Evolutionary conservation across 139 green algal species (phyloP), one percentile per base, ranked within the genome.

Genomic region (Picochlorum sp.): DNA sequence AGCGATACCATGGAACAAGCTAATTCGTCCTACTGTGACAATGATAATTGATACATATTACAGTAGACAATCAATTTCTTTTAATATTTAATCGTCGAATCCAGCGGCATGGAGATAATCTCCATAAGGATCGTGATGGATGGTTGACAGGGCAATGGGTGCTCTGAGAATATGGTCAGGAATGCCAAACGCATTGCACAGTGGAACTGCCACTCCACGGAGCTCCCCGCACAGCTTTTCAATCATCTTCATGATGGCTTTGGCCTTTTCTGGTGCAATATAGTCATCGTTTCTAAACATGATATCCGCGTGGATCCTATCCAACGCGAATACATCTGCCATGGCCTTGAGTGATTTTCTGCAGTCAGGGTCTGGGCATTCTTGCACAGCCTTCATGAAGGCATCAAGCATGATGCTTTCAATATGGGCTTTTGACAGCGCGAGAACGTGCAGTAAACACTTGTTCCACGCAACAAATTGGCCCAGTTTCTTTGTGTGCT

Each of bases 131-230:
- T 84, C 72, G 23, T 65, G 57, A 34, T n/a, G 16, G 14, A 23
- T 24, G 4, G 60, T 66, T 2, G 65, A 66, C 8, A 84, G 71
- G 10, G 82, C 87, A 50, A 94, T 94, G 55, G 87, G 87, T 4
- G 87, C 86, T 3, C 87, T 71, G 65, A 94, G 70, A n/a, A 94
- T 86, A 75, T 84, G 72, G 74, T 94, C 87, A 3, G 87, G 85
- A 61, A 94, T 87, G 51, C 61, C 77, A 63, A 88, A 94, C 0
- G 87, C 74, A 49, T 85, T 74, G 41, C 91, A 83, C 63, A 91
- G 73, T 1, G 75, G 78, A 65, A 88, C 64, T 14, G 83, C 82
- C 49, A 86, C 76, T 8, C 74, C 72, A 4, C 73, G 52, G 50
- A 86, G 58, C 65, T 90, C 80, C 5, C 51, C 49, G 74, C 82